Base-by-base conservation (phyloP, 371 early-diverging fungal species). In the Rhizopus arrhizus region DNA sequence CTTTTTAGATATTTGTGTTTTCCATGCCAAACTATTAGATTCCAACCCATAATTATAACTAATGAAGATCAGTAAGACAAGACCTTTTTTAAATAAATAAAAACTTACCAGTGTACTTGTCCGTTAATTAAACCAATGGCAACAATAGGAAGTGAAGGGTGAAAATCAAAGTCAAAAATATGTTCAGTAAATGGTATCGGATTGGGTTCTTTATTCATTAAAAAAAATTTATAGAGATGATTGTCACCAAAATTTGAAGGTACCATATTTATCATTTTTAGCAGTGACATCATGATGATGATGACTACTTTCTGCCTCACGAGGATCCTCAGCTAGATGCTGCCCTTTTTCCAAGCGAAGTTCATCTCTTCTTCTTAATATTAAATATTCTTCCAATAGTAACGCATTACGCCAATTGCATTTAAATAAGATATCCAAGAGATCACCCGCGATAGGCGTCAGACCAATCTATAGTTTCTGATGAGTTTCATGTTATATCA, bases 121-220 rank as follows among this genome's bases (percentile, higher is more conserved):
- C 95, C 95, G n/a, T 83, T 86, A 54, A 94, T 88, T 53, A 90
- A 69, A 22, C 91, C 90, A 1, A 89, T 76, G n/a, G 85, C 88
- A 11, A 93, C 74, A 43, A 94, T 77, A 61, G 85, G 73, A 33
- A 83, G 71, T 4, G 64, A 58, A 4, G 93, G 93, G 67, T 93
- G 93, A 67, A 92, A 85, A 5, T 83, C 84, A 61, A 91, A 72
- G 65, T 89, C 86, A 68, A 91, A 89, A 12, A 91, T 78, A 29
- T 83, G 73, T 33, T 76, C 59, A 2, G 74, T 65, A 40, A 82
- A 78, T 43, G 65, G 58, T 56, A 78, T 53, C 29, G 62, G 40
- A 36, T 33, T 29, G 32, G 42, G 43, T 41, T 12, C 45, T 34
- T 56, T 42, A 11, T 2, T 52, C 35, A 34, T 53, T 35, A 53